A percentile compares a stretch with the other conserved stretches of the same genome.
These are phyloP conservation scores for Prosopis cineraria DNA, from an alignment of 306 rosid species.

Conservation along the genomic window DNA sequence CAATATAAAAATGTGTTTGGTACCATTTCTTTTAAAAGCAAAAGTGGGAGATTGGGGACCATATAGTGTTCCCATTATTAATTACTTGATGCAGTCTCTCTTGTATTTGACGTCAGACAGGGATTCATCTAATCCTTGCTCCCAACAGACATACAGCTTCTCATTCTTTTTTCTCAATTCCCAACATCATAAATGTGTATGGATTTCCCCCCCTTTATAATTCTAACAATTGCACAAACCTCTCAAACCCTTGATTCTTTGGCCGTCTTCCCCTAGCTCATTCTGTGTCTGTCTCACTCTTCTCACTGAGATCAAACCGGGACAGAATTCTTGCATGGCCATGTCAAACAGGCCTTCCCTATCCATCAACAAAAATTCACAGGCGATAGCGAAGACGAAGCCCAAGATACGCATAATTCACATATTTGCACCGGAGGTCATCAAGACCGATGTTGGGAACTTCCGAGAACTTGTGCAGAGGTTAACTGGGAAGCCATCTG, in stretches of 20 bases:
- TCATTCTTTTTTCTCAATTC: background rate
- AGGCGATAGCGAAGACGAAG: constrained; percentile 60
- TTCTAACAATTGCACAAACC: background rate
- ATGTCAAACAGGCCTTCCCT: constrained; percentile 34
- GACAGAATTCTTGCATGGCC: constrained; percentile 32
- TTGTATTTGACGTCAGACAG: constrained; percentile 46
- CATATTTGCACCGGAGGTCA: constrained; percentile 86
- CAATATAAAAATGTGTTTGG: background rate
- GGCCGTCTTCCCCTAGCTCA: background rate
- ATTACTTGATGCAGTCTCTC: constrained; percentile 46
- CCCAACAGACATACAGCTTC: constrained; percentile 45
- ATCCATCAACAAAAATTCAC: constrained; percentile 61
- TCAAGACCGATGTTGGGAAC: constrained; percentile 80
- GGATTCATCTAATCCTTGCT: constrained; percentile 61
- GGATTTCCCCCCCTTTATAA: background rate
- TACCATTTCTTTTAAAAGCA: constrained; percentile 5
- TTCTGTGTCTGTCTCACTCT: constrained; percentile 7
- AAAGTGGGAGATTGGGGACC: constrained; percentile 44
- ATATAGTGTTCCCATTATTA: constrained; percentile 27
- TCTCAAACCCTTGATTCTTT: background rate
- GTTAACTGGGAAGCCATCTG: constrained; percentile 76
- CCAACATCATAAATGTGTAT: no score
- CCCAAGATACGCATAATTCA: constrained; percentile 90
- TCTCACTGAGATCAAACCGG: constrained; percentile 49
- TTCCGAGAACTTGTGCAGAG: constrained; percentile 84